These are phyloP conservation scores for Pleurotus tuber-regium DNA, from an alignment of 768 basidiomycete species.

Conservation along the genomic window DNA sequence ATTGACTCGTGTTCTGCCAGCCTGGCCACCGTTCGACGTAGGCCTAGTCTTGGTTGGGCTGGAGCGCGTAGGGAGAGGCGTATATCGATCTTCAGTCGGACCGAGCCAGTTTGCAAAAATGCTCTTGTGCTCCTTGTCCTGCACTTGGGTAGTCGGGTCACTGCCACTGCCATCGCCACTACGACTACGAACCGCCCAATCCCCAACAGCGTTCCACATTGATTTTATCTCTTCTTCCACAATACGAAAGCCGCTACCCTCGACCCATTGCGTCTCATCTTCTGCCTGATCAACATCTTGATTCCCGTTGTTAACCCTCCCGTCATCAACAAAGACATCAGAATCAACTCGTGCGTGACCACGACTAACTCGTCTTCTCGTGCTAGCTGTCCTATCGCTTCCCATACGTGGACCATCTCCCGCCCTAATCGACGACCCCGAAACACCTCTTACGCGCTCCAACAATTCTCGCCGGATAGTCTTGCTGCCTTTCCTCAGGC, in stretches of 20 bases:
- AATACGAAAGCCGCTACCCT: slow-evolving; percentile 41
- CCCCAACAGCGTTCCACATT: slow-evolving; percentile 13
- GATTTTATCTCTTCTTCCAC: slow-evolving; percentile 23
- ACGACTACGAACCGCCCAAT: slow-evolving; percentile 12
- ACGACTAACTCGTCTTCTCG: slow-evolving; percentile 13
- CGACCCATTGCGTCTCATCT: slow-evolving; percentile 22
- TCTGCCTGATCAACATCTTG: not conserved
- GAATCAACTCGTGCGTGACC: slow-evolving; percentile 25
- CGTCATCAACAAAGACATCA: slow-evolving; percentile 21
- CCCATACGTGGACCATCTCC: slow-evolving; percentile 10
- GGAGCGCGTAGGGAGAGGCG: slow-evolving; percentile 32
- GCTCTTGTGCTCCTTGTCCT: slow-evolving; percentile 18
- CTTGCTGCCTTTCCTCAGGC: slow-evolving; percentile 38
- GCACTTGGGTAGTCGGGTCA: slow-evolving; percentile 12
- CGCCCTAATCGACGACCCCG: slow-evolving; percentile 17
- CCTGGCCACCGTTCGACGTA: too few species aligned
- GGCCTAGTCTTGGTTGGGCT: slow-evolving; percentile 11
- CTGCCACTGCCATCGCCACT: slow-evolving; percentile 13
- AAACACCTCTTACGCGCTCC: slow-evolving; percentile 32
- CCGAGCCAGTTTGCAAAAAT: slow-evolving; percentile 1
- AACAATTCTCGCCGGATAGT: slow-evolving; percentile 52
- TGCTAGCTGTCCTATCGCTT: slow-evolving; percentile 6
- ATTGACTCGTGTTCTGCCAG: too few species aligned
- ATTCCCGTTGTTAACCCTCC: not conserved
- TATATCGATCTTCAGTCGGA: slow-evolving; percentile 34